phyloP scores from a whole-genome alignment of 2,329 filamentous ascomycete species.

The Magnaporthiopsis rhizophila region DNA sequence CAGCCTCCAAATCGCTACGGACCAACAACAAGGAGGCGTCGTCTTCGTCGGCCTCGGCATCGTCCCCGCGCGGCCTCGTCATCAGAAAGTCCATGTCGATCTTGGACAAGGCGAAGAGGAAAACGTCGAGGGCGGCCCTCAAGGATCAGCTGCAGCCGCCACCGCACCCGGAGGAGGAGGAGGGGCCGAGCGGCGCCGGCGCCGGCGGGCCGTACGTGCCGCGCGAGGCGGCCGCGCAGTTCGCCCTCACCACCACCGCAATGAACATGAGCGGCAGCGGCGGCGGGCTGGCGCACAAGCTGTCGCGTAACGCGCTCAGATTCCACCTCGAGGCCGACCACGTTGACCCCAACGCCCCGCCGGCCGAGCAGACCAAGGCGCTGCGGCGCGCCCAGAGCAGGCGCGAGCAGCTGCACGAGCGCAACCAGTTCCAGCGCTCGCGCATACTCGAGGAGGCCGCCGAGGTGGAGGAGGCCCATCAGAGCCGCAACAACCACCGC shows the following conservation, averaged over 20 bases:
- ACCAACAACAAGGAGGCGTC: not conserved
- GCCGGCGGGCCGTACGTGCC: slow-evolving; percentile 37
- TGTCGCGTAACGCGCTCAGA: slow-evolving; percentile 34
- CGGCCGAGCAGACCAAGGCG: slow-evolving; percentile 26
- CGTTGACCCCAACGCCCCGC: slow-evolving; percentile 21
- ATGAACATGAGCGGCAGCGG: slow-evolving; percentile 25
- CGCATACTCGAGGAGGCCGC: slow-evolving; percentile 27
- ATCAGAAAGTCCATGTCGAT: slow-evolving; percentile 2
- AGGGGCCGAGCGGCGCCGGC: not conserved
- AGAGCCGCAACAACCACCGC: slow-evolving; percentile 19
- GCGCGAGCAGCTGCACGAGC: slow-evolving; percentile 28
- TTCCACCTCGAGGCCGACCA: slow-evolving; percentile 28
- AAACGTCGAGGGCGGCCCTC: not conserved
- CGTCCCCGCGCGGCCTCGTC: not conserved
- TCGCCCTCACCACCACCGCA: slow-evolving; percentile 43
- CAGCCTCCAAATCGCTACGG: too few relatives aligned
- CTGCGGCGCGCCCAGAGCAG: slow-evolving; percentile 30
- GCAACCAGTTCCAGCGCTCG: slow-evolving; percentile 36
- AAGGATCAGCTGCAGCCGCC: not conserved
- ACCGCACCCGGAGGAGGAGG: not conserved
- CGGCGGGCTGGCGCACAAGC: slow-evolving; percentile 27
- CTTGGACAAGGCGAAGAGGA: not conserved
- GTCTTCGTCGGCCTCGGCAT: too few relatives aligned
- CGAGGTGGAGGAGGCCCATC: slow-evolving; percentile 22
- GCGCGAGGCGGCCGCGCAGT: slow-evolving; percentile 45